These are phyloP conservation scores for Yarrowia porcina DNA, from an alignment of 805 yeast genomes.

Conservation along the genomic window DNA sequence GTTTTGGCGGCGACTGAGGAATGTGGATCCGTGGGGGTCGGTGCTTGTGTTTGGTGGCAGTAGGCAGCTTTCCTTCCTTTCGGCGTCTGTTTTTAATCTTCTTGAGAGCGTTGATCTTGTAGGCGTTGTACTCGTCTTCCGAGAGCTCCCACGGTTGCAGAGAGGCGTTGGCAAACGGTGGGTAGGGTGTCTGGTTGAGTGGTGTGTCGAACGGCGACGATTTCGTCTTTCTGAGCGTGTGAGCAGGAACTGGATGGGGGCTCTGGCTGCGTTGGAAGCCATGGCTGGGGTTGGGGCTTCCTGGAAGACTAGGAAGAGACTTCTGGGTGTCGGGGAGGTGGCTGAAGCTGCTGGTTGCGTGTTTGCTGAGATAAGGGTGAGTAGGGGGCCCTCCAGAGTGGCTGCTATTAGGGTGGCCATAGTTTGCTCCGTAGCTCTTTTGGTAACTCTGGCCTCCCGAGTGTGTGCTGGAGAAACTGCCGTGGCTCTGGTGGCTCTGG, in stretches of 20 bases:
- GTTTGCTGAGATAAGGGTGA: too few species aligned
- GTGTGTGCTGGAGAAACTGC: too few species aligned
- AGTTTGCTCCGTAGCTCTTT: too few species aligned
- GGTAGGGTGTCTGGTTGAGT: not conserved
- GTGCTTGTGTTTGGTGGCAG: not conserved
- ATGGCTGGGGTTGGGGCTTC: too few species aligned
- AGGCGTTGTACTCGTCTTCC: constrained; percentile 5
- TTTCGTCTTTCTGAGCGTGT: not conserved
- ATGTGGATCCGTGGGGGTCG: not conserved
- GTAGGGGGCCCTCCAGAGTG: too few species aligned
- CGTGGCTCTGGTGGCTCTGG: too few species aligned
- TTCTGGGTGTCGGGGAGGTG: too few species aligned
- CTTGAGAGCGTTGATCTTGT: not conserved
- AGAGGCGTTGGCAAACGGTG: not conserved
- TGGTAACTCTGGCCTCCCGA: too few species aligned
- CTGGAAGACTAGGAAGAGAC: too few species aligned
- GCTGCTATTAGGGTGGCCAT: too few species aligned
- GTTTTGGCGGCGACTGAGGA: not conserved
- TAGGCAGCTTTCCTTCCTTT: not conserved
- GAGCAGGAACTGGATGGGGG: not conserved
- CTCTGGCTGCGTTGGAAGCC: too few species aligned
- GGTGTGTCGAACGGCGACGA: not conserved
- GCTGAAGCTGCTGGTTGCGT: too few species aligned
- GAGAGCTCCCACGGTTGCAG: not conserved
- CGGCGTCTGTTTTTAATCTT: not conserved